Evolutionary conservation across 345 rosid genomes (phyloP), one percentile per base, ranked within the genome.

Genomic region (Triadica sebifera): DNA sequence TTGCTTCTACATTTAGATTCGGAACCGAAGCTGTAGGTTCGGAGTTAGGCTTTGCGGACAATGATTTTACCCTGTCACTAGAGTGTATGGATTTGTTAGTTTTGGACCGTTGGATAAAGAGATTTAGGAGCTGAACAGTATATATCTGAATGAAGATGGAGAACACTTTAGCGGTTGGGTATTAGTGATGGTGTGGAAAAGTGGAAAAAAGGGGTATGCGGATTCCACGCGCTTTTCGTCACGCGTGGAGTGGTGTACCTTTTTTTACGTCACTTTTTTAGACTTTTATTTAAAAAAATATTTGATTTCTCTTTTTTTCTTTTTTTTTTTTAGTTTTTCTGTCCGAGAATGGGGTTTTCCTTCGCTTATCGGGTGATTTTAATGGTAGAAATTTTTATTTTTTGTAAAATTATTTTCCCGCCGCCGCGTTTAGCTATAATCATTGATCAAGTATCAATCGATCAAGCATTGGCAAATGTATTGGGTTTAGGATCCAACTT

Each of bases 201-300:
- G 57, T 74, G 71, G 61, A 74, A 76, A 49, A 61, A 47, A 16
- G 62, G 70, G 65, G 45, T 51, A 22, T 70, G 71, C 77, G 61
- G 65, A 74, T 66, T 60, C 74, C 85, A 87, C 90, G 88, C 88
- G 88, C 87, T 67, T 81, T 73, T 73, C 8, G 39, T 20, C 61
- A 73, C 76, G 83, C 85, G 85, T 80, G 83, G 70, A 17, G 2
- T 50, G 49, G 46, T 8, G 41, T 53, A 38, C 70, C 45, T 39
- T 56, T 51, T 57, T 24, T 46, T 52, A 8, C 46, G 11, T 59
- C 37, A 43, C 51, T 58, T 60, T 24, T 58, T 46, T 1, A 4
- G 2, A 12, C 52, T 29, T 51, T 52, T n/a, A n/a, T 57, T 20
- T 43, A 43, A 43, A 41, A 1, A 41, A 41, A 41, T 41, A 41